Percentiles rank a stretch among this genome's conserved stretches.
phyloP scores from a whole-genome alignment of 2,329 filamentous ascomycete genomes.

The Lecanicillium sp. region DNA sequence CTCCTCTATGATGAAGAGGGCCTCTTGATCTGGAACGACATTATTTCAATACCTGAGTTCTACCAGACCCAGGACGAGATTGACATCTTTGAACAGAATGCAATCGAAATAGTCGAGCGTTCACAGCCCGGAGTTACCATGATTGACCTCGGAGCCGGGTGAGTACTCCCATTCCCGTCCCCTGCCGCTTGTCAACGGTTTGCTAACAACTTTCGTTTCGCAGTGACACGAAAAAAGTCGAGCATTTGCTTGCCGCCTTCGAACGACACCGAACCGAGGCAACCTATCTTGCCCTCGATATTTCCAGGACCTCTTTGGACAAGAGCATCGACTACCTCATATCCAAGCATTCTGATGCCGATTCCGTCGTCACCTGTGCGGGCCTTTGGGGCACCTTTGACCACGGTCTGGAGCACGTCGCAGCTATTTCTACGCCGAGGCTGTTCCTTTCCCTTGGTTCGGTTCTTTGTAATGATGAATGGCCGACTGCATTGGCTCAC shows the following conservation, averaged over 20 bases:
- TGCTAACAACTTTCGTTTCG: conserved; percentile 10
- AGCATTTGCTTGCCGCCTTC: conserved; percentile 27
- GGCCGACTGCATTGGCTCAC: conserved; percentile 24
- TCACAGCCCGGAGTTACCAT: conserved; percentile 24
- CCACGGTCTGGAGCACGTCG: conserved; percentile 24
- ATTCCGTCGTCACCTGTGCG: conserved; percentile 23
- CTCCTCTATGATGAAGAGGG: conserved; percentile 31
- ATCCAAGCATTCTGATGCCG: conserved; percentile 17
- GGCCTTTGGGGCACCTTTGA: conserved; percentile 33
- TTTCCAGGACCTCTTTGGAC: conserved; percentile 26
- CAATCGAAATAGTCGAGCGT: conserved; percentile 23
- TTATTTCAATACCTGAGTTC: conserved; percentile 30
- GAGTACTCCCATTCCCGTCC: conserved; percentile 15
- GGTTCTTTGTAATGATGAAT: conserved; percentile 33
- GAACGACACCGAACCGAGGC: conserved; percentile 20
- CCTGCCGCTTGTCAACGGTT: conserved; percentile 10
- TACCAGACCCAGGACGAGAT: conserved; percentile 35
- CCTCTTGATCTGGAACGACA: conserved; percentile 31
- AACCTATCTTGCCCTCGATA: conserved; percentile 32
- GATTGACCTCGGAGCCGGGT: conserved; percentile 35
- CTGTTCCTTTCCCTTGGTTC: conserved; percentile 34
- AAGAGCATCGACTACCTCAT: conserved; percentile 25
- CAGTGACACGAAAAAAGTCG: conserved; percentile 33
- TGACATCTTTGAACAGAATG: conserved; percentile 25
- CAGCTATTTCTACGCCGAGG: conserved; percentile 21